These are phyloP conservation scores for Phytophthora litchii DNA, from an alignment of 352 stramenopile genomes.

Conservation along the genomic window DNA sequence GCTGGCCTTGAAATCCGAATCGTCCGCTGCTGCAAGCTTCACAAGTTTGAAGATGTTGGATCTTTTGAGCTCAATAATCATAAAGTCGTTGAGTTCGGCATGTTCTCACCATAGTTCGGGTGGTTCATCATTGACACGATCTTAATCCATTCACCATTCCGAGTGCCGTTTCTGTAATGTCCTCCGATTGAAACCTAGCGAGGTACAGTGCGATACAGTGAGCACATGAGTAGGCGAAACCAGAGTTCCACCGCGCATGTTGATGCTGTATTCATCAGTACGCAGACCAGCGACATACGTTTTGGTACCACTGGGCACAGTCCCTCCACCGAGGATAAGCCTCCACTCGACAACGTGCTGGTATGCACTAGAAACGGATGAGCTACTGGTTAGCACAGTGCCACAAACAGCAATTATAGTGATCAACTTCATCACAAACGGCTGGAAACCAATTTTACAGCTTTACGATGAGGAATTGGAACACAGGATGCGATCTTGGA, in stretches of 20 bases:
- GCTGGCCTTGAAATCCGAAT: slow-evolving; percentile 15
- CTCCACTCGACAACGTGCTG: slow-evolving; percentile 2
- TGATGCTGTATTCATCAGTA: slow-evolving; percentile 3
- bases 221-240: slow-evolving; percentile 25
- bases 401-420: too few relatives aligned
- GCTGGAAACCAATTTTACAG: too few relatives aligned
- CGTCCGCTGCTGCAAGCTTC: background rate
- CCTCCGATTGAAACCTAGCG: slow-evolving; percentile 9
- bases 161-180: slow-evolving; percentile 20
- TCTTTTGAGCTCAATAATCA: background rate
- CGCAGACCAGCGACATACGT: slow-evolving; percentile 37
- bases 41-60: background rate
- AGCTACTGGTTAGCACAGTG: too few relatives aligned
- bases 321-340: slow-evolving; percentile 40
- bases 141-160: slow-evolving; percentile 19
- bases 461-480: too few relatives aligned
- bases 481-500: too few relatives aligned
- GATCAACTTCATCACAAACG: too few relatives aligned
- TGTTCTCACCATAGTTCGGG: slow-evolving; percentile 13
- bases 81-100: background rate
- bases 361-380: too few relatives aligned
- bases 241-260: slow-evolving; percentile 15
- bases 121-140: slow-evolving; percentile 23
- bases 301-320: slow-evolving; percentile 38
- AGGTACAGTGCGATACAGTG: slow-evolving; percentile 16